Evolutionary conservation across 2,329 filamentous ascomycete genomes (phyloP), one percentile per base, ranked within the genome.

Genomic region (Colletotrichum spaethianum): DNA sequence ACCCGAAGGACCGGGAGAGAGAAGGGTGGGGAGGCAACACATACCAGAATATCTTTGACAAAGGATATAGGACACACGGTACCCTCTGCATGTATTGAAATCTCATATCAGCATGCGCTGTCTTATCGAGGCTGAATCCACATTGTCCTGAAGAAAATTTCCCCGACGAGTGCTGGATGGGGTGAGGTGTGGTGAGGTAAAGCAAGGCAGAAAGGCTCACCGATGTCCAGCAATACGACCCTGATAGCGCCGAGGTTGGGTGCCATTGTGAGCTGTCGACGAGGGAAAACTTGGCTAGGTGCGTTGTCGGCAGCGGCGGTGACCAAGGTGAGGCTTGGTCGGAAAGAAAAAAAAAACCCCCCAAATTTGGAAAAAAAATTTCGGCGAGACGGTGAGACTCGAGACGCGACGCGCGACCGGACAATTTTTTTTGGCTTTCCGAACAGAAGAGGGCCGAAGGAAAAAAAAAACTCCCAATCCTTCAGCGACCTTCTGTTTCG

Each of bases 41-140:
- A 89, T 90, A 95, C 93, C 84, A 95, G 85, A 75, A 93, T 90
- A 81, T 95, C 92, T 84, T 94, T 94, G 82, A 95, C 93, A 82
- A 95, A 95, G 76, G 92, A 94, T 80, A 95, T 94, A 76, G 93
- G 92, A 81, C 93, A 95, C 74, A 95, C 91, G 61, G 93, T 95
- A 74, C 93, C 93, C 87, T 95, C 93, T 95, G 77, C 20, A 73
- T 75, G 66, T 70, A 38, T 62, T 9, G n/a, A 44, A 57, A 38
- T 40, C 36, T 44, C 55, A 36, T 64, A 65, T 74, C 60, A 74
- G 72, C 55, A 59, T 26, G 31, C 23, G 59, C 50, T 52, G 50
- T 55, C 26, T 60, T 40, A 50, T 56, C 46, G n/a, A 67, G 33
- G 23, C 23, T 33, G 48, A 56, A 55, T 38, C 62, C 67, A 60